These are phyloP conservation scores for Penicillium canariense DNA, from an alignment of 495 filamentous ascomycete species.

Conservation along the genomic window DNA sequence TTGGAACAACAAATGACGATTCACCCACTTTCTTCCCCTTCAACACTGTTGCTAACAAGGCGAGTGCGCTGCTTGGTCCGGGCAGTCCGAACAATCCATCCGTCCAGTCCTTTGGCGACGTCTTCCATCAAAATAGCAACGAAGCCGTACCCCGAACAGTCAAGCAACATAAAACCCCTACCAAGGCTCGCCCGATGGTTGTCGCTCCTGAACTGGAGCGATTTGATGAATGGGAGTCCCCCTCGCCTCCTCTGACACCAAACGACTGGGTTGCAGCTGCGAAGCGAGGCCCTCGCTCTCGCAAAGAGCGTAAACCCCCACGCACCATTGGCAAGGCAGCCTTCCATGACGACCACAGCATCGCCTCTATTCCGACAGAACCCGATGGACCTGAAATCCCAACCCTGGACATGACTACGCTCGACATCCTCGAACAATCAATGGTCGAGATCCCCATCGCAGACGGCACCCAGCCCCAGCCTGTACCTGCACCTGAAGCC, in stretches of 20 bases:
- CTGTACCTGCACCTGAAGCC: conserved; percentile 20
- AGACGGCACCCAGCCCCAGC: conserved; percentile 14
- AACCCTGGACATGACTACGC: conserved; percentile 31
- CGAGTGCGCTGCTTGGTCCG: conserved; percentile 25
- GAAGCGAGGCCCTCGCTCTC: conserved; percentile 23
- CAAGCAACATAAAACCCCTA: conserved; percentile 21
- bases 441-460: conserved; percentile 3
- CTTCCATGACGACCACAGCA: conserved; percentile 29
- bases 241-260: conserved; percentile 36
- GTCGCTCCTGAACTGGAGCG: conserved; percentile 1
- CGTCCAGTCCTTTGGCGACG: conserved; percentile 20
- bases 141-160: conserved; percentile 27
- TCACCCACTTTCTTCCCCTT: conserved; percentile 34
- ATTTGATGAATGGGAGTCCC: conserved; percentile 5
- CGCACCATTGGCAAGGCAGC: conserved; percentile 12
- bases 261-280: conserved; percentile 48
- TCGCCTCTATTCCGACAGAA: conserved; percentile 28
- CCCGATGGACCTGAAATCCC: conserved; percentile 30
- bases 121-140: conserved; percentile 21
- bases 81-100: conserved; percentile 26
- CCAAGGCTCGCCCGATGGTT: conserved; percentile 9
- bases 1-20: conserved; percentile 22
- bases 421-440: conserved; percentile 20
- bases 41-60: conserved; percentile 31
- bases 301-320: conserved; percentile 20